Conservation (phyloP, 1,139 yeast genomes). For the Saccharomyces hybrid region DNA sequence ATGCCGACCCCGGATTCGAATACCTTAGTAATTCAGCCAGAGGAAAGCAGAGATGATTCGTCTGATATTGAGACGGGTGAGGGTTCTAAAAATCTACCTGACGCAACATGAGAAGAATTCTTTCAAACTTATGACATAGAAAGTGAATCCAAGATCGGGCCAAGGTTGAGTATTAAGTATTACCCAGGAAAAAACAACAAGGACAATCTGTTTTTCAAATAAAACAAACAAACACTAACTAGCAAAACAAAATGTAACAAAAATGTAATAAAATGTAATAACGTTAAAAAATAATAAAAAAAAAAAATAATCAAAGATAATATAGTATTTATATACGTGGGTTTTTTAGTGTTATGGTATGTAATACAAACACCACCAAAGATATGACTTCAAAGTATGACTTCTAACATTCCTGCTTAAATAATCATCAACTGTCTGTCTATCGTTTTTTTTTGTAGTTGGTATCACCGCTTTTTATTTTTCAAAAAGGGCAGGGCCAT, state of each 20-base stretch:
- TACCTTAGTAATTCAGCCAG: constrained; percentile 4
- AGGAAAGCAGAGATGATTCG: neutral
- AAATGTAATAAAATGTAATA: too few relatives aligned
- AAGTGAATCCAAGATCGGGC: neutral
- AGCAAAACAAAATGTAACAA: neutral
- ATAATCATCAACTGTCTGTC: neutral
- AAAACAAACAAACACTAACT: neutral
- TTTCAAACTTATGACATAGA: neutral
- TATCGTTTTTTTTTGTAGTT: too few relatives aligned
- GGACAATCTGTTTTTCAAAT: neutral
- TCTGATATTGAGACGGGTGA: neutral
- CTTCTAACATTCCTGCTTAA: neutral
- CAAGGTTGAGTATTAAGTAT: neutral
- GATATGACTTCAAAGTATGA: neutral
- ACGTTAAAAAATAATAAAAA: neutral
- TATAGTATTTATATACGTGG: neutral
- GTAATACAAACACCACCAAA: neutral
- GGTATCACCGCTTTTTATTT: neutral
- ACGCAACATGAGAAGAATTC: neutral
- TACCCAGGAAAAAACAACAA: neutral
- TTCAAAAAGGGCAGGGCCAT: neutral
- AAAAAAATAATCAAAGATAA: neutral
- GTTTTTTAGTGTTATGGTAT: neutral
- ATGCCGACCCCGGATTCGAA: constrained; percentile 16
- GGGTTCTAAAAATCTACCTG: neutral